Percentiles rank a stretch among this genome's conserved stretches.
These are phyloP conservation scores for Ophiosphaerella korrae DNA, from an alignment of 2,329 filamentous ascomycete species.

Conservation along the genomic window DNA sequence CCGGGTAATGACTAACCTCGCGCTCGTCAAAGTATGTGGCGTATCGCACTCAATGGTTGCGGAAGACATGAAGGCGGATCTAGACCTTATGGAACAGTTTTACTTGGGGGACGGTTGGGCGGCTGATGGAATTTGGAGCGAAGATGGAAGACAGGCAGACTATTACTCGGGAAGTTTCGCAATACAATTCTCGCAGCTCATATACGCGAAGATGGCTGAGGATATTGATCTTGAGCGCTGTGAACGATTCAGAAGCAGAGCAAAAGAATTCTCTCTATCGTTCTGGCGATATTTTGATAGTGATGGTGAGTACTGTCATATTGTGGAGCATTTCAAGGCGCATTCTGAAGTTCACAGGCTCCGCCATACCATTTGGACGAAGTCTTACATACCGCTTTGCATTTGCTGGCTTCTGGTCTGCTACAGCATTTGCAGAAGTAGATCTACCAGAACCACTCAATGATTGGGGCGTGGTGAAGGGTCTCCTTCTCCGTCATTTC, in stretches of 20 bases:
- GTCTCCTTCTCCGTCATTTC: slow-evolving; percentile 57
- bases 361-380: slow-evolving; percentile 59
- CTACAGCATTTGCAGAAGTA: slow-evolving; percentile 51
- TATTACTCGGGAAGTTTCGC: slow-evolving; percentile 62
- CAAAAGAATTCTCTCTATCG: slow-evolving; percentile 47
- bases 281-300: slow-evolving; percentile 58
- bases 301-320: slow-evolving; percentile 40
- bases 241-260: slow-evolving; percentile 46
- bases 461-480: slow-evolving; percentile 52
- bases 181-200: slow-evolving; percentile 58
- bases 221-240: slow-evolving; percentile 50
- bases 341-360: slow-evolving; percentile 40
- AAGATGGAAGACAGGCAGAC: slow-evolving; percentile 51
- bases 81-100: slow-evolving; percentile 54
- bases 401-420: slow-evolving; percentile 56
- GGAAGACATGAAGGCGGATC: slow-evolving; percentile 49
- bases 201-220: slow-evolving; percentile 52
- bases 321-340: background rate
- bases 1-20: slow-evolving; percentile 57
- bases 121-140: slow-evolving; percentile 53
- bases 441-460: slow-evolving; percentile 47
- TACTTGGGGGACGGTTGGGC: slow-evolving; percentile 56
- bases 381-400: slow-evolving; percentile 60
- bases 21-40: slow-evolving; percentile 51
- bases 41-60: slow-evolving; percentile 43